These are phyloP conservation scores for Fusarium foetens DNA, from an alignment of 2,329 filamentous ascomycete genomes.

Conservation along the genomic window DNA sequence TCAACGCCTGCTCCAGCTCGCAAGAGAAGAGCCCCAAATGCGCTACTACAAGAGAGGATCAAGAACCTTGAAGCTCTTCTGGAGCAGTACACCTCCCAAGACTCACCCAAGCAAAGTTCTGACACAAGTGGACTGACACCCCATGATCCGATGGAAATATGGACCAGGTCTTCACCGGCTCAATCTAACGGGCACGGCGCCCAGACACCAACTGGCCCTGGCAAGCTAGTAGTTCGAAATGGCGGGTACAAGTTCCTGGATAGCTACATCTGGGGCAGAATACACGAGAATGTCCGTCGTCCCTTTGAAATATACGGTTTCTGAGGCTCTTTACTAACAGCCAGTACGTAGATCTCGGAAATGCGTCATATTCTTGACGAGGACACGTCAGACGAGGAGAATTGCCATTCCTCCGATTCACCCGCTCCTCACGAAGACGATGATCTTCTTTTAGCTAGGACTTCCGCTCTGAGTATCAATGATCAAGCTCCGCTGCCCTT, in stretches of 20 bases:
- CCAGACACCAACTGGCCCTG: not conserved
- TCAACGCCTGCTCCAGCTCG: conserved; percentile 14
- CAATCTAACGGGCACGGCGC: not conserved
- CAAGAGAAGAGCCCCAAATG: conserved; percentile 21
- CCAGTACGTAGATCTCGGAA: not conserved
- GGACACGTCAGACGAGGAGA: conserved; percentile 18
- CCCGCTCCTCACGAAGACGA: not conserved
- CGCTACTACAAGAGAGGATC: not conserved
- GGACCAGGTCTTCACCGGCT: not conserved
- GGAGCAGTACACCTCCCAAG: conserved; percentile 7
- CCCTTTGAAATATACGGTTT: rapidly evolving
- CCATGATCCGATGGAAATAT: not conserved
- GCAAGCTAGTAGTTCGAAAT: conserved; percentile 9
- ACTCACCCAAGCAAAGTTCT: not conserved
- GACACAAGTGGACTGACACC: not conserved
- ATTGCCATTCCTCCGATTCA: not conserved
- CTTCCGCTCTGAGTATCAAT: not conserved
- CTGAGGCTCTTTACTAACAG: rapidly evolving
- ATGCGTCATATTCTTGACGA: conserved; percentile 19
- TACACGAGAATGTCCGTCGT: not conserved
- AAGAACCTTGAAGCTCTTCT: conserved; percentile 12
- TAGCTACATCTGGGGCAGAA: not conserved
- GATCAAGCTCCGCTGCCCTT: not conserved
- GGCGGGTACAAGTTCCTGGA: conserved; percentile 18
- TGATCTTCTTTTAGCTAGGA: not conserved